These are phyloP conservation scores for Diaporthe caulivora DNA, from an alignment of 2,329 filamentous ascomycete genomes.

Conservation along the genomic window DNA sequence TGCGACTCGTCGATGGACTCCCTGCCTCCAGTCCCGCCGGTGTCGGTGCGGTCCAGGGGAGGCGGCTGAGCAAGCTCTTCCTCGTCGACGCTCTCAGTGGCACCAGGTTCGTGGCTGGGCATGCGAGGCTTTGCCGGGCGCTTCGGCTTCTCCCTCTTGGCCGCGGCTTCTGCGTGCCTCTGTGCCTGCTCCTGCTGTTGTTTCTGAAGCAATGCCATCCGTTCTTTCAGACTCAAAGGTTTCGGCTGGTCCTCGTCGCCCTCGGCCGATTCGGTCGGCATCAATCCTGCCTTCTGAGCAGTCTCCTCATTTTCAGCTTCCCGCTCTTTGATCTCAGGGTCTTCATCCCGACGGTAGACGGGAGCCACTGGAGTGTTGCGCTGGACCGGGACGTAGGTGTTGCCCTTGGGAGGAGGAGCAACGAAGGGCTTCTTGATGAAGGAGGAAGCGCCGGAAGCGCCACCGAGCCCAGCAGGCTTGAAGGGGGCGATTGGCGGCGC, in stretches of 20 bases:
- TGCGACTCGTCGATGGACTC: constrained; percentile 65
- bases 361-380: constrained; percentile 79
- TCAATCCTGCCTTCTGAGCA: constrained; percentile 76
- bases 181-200: constrained; percentile 92
- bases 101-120: constrained; percentile 58
- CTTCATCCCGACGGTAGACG: constrained; percentile 88
- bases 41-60: constrained; percentile 60
- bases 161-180: constrained; percentile 80
- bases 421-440: constrained; percentile 99
- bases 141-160: constrained; percentile 91
- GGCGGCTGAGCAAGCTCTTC: constrained; percentile 52
- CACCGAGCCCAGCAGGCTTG: constrained; percentile 76
- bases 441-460: constrained; percentile 63
- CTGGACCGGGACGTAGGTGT: constrained; percentile 86
- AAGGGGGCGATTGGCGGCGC: constrained; percentile 91
- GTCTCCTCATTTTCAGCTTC: constrained; percentile 75
- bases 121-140: constrained; percentile 73
- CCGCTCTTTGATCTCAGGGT: constrained; percentile 77
- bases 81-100: constrained; percentile 44
- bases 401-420: constrained; percentile 90
- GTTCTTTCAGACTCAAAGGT: constrained; percentile 92
- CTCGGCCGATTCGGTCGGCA: constrained; percentile 57
- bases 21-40: constrained; percentile 60
- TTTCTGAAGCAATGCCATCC: constrained; percentile 92
- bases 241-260: constrained; percentile 86